Percentiles rank a stretch among this genome's conserved stretches.
phyloP scores from a whole-genome alignment of 345 rosid genomes.

The Gossypium thurberi region DNA sequence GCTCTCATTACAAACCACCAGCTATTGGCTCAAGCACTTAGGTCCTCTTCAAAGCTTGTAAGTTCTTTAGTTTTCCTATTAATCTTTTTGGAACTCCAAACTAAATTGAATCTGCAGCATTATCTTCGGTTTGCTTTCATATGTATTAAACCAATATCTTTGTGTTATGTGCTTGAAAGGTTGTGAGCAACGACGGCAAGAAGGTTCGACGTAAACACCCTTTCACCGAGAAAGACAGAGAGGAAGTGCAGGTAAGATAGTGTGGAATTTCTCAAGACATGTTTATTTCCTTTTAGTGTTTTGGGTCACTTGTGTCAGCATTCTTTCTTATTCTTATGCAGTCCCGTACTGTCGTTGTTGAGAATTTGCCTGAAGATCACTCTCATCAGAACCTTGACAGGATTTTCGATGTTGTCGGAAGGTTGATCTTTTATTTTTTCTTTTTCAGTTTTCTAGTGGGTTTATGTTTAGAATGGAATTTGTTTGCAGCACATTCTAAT shows the following conservation, averaged over 20 bases:
- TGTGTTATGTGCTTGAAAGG: constrained; percentile 30
- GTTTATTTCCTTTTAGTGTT: background rate
- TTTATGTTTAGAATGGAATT: background rate
- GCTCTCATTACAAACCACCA: constrained; percentile 54
- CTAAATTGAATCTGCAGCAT: background rate
- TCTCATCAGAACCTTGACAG: constrained; percentile 89
- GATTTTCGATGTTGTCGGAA: constrained; percentile 75
- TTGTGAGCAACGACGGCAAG: constrained; percentile 67
- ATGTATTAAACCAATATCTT: background rate
- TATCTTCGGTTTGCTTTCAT: background rate
- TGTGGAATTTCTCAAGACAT: background rate
- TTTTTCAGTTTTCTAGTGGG: background rate
- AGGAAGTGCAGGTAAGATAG: constrained; percentile 57
- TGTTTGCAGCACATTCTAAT: background rate
- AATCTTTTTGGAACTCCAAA: too few species aligned
- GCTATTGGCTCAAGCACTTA: constrained; percentile 63
- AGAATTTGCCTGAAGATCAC: constrained; percentile 97
- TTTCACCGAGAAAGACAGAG: constrained; percentile 78
- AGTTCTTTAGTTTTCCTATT: constrained; percentile 19
- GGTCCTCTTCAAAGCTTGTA: constrained; percentile 81
- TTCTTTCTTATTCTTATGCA: constrained; percentile 21
- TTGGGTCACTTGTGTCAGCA: background rate
- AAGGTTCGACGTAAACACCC: constrained; percentile 61
- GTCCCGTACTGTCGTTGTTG: constrained; percentile 75
- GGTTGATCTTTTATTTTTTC: constrained; percentile 25